Percentiles rank a stretch among this genome's conserved stretches.
Conservation (phyloP, 345 rosid species). For the Turritis glabra region DNA sequence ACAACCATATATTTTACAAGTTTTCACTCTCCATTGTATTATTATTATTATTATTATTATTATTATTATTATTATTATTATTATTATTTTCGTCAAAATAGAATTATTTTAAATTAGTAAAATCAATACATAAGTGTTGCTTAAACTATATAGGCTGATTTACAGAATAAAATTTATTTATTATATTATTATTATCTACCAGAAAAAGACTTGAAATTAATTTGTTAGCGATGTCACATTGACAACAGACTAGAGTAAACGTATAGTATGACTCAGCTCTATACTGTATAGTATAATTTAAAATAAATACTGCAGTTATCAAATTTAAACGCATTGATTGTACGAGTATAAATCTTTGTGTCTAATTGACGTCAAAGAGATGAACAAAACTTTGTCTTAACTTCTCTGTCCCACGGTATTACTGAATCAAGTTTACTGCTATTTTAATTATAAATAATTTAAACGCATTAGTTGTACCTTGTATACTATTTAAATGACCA, state of each 20-base stretch:
- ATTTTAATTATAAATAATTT: background rate
- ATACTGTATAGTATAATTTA: background rate
- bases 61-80: too few relatives aligned
- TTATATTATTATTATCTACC: too few relatives aligned
- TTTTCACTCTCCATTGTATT: too few relatives aligned
- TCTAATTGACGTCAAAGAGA: background rate
- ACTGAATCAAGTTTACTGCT: background rate
- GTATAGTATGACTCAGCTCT: background rate
- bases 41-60: too few relatives aligned
- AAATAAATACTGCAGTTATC: background rate
- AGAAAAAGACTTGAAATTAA: too few relatives aligned
- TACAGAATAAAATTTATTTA: too few relatives aligned
- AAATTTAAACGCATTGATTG: background rate
- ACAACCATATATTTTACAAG: too few relatives aligned
- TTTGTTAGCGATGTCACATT: background rate
- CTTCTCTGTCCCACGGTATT: background rate
- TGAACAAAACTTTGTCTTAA: background rate
- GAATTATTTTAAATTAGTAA: too few relatives aligned
- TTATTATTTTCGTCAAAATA: too few relatives aligned
- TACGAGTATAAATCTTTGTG: background rate
- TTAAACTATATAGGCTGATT: too few relatives aligned
- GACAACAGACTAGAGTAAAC: background rate
- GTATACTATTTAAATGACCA: background rate
- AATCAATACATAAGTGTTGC: too few relatives aligned
- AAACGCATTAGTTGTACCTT: background rate